Percentiles rank a stretch among this genome's conserved stretches.
phyloP scores from a whole-genome alignment of 768 basidiomycete genomes.

The Cystofilobasidium capitatum region DNA sequence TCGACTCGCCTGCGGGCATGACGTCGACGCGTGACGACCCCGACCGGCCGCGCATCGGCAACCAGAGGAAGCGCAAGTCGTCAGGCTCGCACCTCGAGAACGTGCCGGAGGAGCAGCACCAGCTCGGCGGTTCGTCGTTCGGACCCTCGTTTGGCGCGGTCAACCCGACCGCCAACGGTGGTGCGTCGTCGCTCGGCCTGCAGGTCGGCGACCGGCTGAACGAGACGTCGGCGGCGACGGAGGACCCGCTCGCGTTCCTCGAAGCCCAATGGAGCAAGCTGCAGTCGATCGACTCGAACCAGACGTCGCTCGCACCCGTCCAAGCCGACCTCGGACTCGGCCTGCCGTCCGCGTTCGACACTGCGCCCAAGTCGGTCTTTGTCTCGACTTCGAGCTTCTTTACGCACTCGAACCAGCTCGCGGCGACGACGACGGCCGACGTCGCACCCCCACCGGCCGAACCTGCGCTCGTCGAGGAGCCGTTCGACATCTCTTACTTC shows the following conservation, averaged over 20 bases:
- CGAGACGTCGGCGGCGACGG: neutral
- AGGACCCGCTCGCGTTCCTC: conserved; percentile 25
- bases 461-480: conserved; percentile 10
- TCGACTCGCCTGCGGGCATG: neutral
- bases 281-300: conserved; percentile 3
- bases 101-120: conserved; percentile 13
- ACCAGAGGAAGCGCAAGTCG: conserved; percentile 12
- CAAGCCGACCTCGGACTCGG: neutral
- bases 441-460: neutral
- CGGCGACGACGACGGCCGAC: neutral
- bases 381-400: neutral
- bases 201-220: conserved; percentile 10
- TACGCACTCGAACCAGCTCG: neutral
- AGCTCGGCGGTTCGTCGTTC: neutral
- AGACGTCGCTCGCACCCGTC: neutral
- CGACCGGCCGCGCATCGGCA: neutral
- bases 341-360: neutral
- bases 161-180: neutral
- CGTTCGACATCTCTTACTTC: conserved; percentile 27
- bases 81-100: conserved; percentile 10
- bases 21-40: conserved; percentile 9
- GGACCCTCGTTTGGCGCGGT: neutral
- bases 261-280: conserved; percentile 16
- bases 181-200: conserved; percentile 17
- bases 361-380: neutral